A percentile compares a stretch with the other conserved stretches of the same genome.
These are phyloP conservation scores for Spathaspora boniae DNA, from an alignment of 805 yeast genomes.

Conservation along the genomic window DNA sequence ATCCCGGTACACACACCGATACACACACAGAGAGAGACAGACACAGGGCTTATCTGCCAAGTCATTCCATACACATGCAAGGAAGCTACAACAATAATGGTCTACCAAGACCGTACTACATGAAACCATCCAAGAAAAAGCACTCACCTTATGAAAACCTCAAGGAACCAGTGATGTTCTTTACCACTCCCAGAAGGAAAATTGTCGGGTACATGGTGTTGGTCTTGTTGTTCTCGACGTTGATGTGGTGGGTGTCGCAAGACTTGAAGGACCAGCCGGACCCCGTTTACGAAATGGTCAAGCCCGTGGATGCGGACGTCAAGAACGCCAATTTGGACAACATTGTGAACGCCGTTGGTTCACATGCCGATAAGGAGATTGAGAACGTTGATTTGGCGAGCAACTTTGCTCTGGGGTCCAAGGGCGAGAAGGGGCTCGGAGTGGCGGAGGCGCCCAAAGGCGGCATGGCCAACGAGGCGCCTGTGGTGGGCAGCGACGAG, in stretches of 20 bases:
- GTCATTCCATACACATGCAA: conserved; percentile 27
- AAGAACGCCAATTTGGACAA: conserved; percentile 19
- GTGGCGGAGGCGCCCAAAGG: conserved; percentile 45
- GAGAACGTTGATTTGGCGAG: conserved; percentile 35
- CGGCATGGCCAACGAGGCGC: conserved; percentile 44
- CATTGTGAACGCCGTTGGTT: conserved; percentile 26
- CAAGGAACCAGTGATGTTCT: conserved; percentile 26
- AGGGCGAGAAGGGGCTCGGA: conserved; percentile 38
- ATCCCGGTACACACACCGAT: background rate
- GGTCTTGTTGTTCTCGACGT: conserved; percentile 32
- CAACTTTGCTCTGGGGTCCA: conserved; percentile 35
- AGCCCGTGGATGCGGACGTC: conserved; percentile 10
- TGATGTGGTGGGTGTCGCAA: conserved; percentile 34
- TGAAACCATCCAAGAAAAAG: conserved; percentile 37
- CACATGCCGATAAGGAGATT: conserved; percentile 29
- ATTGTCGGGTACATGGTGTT: conserved; percentile 35
- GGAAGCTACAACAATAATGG: conserved; percentile 41
- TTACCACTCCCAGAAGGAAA: conserved; percentile 36
- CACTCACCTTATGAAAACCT: conserved; percentile 31
- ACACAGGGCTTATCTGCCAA: too few species aligned
- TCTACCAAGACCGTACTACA: conserved; percentile 44
- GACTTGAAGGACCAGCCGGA: conserved; percentile 29
- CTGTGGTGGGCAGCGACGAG: conserved; percentile 40
- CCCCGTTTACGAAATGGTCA: conserved; percentile 24
- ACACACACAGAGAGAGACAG: too few species aligned